Conservation (phyloP, 1,284 basidiomycete genomes). For the Ceratobasidium papillatum region DNA sequence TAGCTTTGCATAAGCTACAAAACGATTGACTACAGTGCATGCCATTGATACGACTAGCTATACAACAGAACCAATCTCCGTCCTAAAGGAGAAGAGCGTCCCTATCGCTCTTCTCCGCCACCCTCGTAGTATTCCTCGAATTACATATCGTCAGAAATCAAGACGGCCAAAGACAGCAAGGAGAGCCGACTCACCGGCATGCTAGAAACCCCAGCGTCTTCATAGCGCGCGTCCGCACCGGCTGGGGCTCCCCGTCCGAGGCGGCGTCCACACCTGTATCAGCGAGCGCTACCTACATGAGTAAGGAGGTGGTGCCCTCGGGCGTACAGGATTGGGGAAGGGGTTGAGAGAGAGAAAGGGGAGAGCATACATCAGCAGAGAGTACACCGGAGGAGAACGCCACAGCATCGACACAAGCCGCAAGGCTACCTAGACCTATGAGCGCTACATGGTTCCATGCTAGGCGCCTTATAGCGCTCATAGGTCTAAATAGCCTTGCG, state of each 20-base stretch:
- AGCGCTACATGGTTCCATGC: not conserved
- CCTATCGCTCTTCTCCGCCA: too few species aligned
- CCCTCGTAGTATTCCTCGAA: not conserved
- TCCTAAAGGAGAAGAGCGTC: too few species aligned
- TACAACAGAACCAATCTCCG: too few species aligned
- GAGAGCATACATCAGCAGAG: too few species aligned
- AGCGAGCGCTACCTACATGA: not conserved
- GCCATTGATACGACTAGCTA: too few species aligned
- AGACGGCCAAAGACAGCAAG: not conserved
- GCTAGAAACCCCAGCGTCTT: conserved; percentile 4
- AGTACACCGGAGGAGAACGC: not conserved
- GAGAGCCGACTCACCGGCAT: not conserved
- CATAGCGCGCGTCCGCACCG: conserved; percentile 13
- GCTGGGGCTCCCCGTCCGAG: not conserved
- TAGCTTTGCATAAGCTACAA: too few species aligned
- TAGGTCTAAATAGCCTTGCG: too few species aligned
- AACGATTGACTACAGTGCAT: too few species aligned
- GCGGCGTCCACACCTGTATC: conserved; percentile 9
- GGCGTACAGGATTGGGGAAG: not conserved
- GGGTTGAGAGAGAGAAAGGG: too few species aligned
- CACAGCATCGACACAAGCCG: not conserved
- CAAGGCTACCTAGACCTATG: not conserved
- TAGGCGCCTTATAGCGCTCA: too few species aligned
- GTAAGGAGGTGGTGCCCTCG: not conserved
- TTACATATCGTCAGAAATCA: not conserved